A percentile compares a stretch with the other conserved stretches of the same genome.
These are phyloP conservation scores for Lithohypha guttulata DNA, from an alignment of 2,329 filamentous ascomycete genomes.

Conservation along the genomic window DNA sequence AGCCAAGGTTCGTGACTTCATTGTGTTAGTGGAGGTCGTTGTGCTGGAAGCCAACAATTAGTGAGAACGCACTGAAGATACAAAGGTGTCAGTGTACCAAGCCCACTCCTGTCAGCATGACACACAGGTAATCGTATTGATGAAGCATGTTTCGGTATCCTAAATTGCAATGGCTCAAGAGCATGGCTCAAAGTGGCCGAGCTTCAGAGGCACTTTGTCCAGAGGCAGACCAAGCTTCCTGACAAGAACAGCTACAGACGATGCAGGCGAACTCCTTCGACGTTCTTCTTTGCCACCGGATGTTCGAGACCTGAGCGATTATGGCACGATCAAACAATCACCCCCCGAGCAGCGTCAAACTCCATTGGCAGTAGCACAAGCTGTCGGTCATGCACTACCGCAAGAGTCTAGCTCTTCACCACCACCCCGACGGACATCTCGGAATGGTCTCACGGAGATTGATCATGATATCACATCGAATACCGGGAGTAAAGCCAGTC, in stretches of 20 bases:
- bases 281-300: slow-evolving; percentile 24
- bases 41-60: too few species aligned
- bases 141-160: too few species aligned
- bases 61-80: too few species aligned
- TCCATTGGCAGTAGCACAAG: not conserved
- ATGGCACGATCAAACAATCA: not conserved
- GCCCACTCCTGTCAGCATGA: too few species aligned
- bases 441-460: too few species aligned
- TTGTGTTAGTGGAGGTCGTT: too few species aligned
- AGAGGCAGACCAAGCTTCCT: slow-evolving; percentile 34
- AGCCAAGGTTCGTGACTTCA: too few species aligned
- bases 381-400: not conserved
- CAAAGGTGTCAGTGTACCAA: too few species aligned
- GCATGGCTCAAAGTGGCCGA: slow-evolving; percentile 16
- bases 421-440: not conserved
- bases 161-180: slow-evolving; percentile 14
- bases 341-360: not conserved
- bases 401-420: not conserved
- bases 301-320: not conserved
- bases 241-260: slow-evolving; percentile 35
- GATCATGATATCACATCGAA: not conserved
- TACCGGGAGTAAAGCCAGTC: not conserved
- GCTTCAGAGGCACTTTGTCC: slow-evolving; percentile 14
- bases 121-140: too few species aligned
- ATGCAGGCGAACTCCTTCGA: slow-evolving; percentile 34